Evolutionary conservation across 73 alveolate genomes (phyloP).

Genomic region (Symbiodinium natans): DNA sequence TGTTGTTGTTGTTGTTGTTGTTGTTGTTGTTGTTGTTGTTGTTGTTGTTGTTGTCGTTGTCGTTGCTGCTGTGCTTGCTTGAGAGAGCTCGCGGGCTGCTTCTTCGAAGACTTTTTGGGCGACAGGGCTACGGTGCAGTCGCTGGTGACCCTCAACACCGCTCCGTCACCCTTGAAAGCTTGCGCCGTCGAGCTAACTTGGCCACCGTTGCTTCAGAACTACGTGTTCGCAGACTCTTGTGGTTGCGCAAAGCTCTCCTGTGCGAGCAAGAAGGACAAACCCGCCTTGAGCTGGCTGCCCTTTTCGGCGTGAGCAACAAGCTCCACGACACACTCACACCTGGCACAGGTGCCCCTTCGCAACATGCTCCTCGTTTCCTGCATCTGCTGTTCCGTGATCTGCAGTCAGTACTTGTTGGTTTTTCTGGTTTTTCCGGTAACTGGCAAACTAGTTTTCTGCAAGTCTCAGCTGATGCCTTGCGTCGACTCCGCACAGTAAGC

Average conservation of each 20-base stretch:
- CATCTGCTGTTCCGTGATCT: slow-evolving; percentile 17
- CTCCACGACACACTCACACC: neutral
- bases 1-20: too few species aligned
- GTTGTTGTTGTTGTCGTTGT: too few species aligned
- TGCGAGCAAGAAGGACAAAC: neutral
- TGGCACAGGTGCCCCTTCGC: neutral
- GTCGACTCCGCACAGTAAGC: neutral
- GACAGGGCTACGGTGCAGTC: slow-evolving; percentile 14
- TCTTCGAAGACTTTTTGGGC: slow-evolving; percentile 43
- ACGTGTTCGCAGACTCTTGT: neutral
- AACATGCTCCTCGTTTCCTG: neutral
- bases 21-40: too few species aligned
- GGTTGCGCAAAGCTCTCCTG: neutral
- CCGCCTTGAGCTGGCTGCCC: slow-evolving; percentile 15
- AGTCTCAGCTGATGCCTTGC: neutral
- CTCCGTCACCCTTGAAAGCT: neutral
- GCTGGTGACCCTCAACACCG: slow-evolving; percentile 31
- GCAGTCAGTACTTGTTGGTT: neutral
- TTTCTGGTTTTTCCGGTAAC: neutral
- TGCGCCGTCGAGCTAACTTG: neutral
- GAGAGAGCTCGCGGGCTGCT: slow-evolving; percentile 2
- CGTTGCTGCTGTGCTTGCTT: too few species aligned
- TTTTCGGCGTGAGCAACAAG: neutral
- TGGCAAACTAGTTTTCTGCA: neutral
- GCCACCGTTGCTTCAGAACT: slow-evolving; percentile 32